These are phyloP conservation scores for Xylaria castorea DNA, from an alignment of 495 filamentous ascomycete species.

Conservation along the genomic window DNA sequence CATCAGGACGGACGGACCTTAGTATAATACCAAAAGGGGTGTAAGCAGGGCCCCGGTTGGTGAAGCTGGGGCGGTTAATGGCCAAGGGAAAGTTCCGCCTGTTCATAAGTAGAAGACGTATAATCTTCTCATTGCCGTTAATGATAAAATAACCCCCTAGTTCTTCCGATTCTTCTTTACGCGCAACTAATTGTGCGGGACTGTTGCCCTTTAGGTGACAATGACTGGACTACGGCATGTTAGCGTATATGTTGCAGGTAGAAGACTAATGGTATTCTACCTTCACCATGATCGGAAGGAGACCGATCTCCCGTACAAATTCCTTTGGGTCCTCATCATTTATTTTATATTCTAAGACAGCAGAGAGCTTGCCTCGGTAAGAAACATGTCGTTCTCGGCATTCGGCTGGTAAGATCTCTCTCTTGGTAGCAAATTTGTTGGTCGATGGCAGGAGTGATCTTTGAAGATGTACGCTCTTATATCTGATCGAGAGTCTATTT, in stretches of 20 bases:
- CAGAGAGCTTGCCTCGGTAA: constrained; percentile 86
- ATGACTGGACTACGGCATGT: constrained; percentile 68
- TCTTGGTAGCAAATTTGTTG: constrained; percentile 77
- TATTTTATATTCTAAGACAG: constrained; percentile 78
- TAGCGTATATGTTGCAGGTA: constrained; percentile 20
- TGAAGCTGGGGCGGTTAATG: constrained; percentile 87
- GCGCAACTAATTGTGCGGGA: constrained; percentile 78
- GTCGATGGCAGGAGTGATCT: constrained; percentile 73
- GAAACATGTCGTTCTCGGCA: constrained; percentile 92
- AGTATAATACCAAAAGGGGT: constrained; percentile 89
- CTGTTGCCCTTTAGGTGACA: constrained; percentile 88
- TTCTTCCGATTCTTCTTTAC: constrained; percentile 93
- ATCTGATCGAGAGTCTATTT: constrained; percentile 75
- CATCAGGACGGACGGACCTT: constrained; percentile 89
- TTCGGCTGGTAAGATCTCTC: constrained; percentile 89
- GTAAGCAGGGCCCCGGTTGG: constrained; percentile 82
- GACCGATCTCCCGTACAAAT: constrained; percentile 80
- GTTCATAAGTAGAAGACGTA: constrained; percentile 88
- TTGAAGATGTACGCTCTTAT: constrained; percentile 78
- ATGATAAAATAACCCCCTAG: constrained; percentile 93
- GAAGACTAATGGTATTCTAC: constrained; percentile 50
- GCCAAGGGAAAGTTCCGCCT: constrained; percentile 94
- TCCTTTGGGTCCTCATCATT: constrained; percentile 86
- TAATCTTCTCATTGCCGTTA: constrained; percentile 95
- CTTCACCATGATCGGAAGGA: constrained; percentile 91